Conservation (phyloP, 768 basidiomycete genomes). For the Lactarius sp. region DNA sequence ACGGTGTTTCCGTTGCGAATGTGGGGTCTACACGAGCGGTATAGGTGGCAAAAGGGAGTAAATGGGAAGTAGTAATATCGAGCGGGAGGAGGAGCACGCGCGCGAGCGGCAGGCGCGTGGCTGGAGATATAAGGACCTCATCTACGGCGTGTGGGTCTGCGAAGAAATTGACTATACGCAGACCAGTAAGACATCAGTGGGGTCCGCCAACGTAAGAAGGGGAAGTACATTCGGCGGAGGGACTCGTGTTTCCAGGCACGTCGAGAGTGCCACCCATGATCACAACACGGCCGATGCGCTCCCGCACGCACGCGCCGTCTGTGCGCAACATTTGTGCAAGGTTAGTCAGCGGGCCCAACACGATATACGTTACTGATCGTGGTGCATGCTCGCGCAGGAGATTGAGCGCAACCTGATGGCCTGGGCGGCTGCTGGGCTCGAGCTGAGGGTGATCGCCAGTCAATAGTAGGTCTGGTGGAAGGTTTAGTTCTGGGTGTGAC, state of each 20-base stretch:
- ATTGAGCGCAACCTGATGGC: constrained; percentile 49
- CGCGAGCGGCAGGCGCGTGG: constrained; percentile 52
- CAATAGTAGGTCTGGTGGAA: constrained; percentile 25
- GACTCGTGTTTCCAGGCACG: constrained; percentile 81
- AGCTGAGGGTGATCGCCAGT: constrained; percentile 42
- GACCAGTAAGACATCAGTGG: neutral
- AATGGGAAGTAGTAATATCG: constrained; percentile 79
- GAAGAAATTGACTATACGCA: constrained; percentile 66
- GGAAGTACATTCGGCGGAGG: constrained; percentile 75
- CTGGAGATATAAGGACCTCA: constrained; percentile 49
- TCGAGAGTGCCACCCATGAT: constrained; percentile 95
- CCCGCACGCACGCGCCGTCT: constrained; percentile 48
- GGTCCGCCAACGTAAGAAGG: neutral
- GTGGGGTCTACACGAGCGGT: constrained; percentile 51
- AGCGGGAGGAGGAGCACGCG: constrained; percentile 69
- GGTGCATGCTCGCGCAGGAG: constrained; percentile 49
- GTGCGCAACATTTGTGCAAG: constrained; percentile 60
- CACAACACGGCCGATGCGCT: constrained; percentile 66
- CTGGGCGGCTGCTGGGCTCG: constrained; percentile 41
- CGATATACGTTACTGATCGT: constrained; percentile 63
- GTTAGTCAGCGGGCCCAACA: constrained; percentile 75
- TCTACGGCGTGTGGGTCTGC: constrained; percentile 85
- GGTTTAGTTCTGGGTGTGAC: constrained; percentile 62
- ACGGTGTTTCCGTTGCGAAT: constrained; percentile 52
- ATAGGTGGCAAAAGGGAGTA: constrained; percentile 69